Evolutionary conservation across 352 stramenopile species (phyloP), one percentile per base, ranked within the genome.

Genomic region (Peronospora farinosa): DNA sequence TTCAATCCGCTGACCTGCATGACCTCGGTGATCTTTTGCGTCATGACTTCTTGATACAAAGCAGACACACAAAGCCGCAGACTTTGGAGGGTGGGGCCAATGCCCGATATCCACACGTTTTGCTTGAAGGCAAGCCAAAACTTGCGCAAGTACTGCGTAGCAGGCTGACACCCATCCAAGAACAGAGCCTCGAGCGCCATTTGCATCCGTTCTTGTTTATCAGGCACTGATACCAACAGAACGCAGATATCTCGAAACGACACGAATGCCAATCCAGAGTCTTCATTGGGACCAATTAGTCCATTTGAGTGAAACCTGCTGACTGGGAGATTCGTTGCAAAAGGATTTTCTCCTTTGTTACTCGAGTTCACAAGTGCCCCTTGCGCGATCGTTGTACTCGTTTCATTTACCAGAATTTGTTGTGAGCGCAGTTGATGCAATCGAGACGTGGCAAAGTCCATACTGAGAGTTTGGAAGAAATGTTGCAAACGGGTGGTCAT

Each of bases 111-210:
- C 54, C 54, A 64, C 21, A 80, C 59, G 25, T 65, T 73, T 27
- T 60, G 57, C 36, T 72, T 74, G 31, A 82, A 68, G 32, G 82
- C 74, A 10, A 73, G 60, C 63, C 65, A 79, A 40, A 84, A 74
- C 25, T 61, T 68, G 41, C 59, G 68, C 19, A 80, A 42, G 36
- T 72, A 62, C 16, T 62, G 60, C 15, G 69, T 66, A 1, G 65
- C 53, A 0, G 44, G 48, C 40, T 78, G 66, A 3, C 54, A 56
- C 2, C 77, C 71, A 42, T 81, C 67, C 0, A 65, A 60, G 15
- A 82, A 73, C 19, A 82, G 42, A n/a, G 60, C 60, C 39, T 84
- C 74, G 1, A 82, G 55, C 3, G 61, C 59, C 30, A 80, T 69
- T 33, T 77, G 32, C 7, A 80, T 39, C 12, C 74, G 69, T 19